Percentiles rank a stretch among this genome's conserved stretches.
phyloP scores from a whole-genome alignment of 768 basidiomycete genomes.

The Nidula microcarpa region DNA sequence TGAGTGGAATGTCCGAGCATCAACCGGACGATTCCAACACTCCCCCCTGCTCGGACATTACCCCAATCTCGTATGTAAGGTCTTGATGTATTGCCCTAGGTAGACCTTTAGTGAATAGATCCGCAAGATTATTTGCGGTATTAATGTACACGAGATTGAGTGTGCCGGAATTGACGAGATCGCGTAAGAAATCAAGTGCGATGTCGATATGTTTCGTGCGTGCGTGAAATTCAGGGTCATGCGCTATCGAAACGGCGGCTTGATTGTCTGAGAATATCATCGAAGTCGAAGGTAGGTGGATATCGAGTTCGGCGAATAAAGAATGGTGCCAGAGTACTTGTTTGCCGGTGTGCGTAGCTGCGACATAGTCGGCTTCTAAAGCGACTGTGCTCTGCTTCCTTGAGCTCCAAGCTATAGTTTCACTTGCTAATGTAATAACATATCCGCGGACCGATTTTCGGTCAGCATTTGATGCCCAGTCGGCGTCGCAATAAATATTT shows the following conservation, averaged over 20 bases:
- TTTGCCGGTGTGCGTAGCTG: conserved; percentile 17
- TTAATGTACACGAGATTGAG: conserved; percentile 6
- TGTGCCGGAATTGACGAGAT: conserved; percentile 1
- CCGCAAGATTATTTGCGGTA: conserved; percentile 8
- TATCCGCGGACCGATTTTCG: conserved; percentile 16
- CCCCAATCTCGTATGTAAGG: conserved; percentile 4
- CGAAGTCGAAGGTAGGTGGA: background rate
- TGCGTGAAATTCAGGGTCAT: conserved; percentile 14
- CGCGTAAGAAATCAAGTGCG: conserved; percentile 7
- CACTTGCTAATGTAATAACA: conserved; percentile 25
- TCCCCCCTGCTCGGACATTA: conserved; percentile 9
- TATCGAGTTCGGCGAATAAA: conserved; percentile 8
- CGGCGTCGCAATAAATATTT: conserved; percentile 11
- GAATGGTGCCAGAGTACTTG: conserved; percentile 17
- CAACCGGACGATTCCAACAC: conserved; percentile 4
- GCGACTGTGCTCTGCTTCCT: conserved; percentile 18
- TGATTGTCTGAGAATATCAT: conserved; percentile 13
- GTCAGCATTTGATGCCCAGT: conserved; percentile 8
- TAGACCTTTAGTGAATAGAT: conserved; percentile 13
- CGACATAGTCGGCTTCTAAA: conserved; percentile 38
- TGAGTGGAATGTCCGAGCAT: no score
- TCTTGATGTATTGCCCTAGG: conserved; percentile 6
- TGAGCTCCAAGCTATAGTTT: conserved; percentile 35
- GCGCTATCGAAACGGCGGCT: conserved; percentile 11
- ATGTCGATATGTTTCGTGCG: conserved; percentile 18